phyloP scores from a whole-genome alignment of 257 asterid species.

The Coffea eugenioides region DNA sequence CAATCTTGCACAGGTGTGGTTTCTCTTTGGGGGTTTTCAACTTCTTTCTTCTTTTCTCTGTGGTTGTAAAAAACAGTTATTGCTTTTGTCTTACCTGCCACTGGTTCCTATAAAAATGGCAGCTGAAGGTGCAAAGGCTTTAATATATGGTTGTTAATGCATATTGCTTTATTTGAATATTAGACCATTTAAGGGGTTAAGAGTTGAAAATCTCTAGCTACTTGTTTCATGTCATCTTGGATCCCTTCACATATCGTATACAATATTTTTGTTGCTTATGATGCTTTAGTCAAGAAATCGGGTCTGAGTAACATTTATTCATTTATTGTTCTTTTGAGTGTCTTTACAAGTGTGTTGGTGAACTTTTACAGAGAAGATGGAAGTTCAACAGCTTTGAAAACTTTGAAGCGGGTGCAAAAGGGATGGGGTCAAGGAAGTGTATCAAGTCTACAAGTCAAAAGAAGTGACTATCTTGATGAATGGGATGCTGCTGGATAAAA shows the following conservation, averaged over 20 bases:
- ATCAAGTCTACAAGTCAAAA: conserved; percentile 33
- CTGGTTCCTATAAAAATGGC: too few species aligned
- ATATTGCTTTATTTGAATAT: not conserved
- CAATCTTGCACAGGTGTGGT: conserved; percentile 69
- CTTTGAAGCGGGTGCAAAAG: conserved; percentile 74
- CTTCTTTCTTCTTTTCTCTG: conserved; percentile 6
- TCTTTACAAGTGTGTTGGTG: not conserved
- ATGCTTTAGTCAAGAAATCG: not conserved
- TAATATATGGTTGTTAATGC: not conserved
- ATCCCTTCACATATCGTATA: not conserved
- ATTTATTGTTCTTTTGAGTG: conserved; percentile 11
- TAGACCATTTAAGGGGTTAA: not conserved
- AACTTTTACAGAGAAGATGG: conserved; percentile 73
- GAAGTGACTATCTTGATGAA: conserved; percentile 41
- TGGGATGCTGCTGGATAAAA: conserved; percentile 10
- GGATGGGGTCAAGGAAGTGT: conserved; percentile 84
- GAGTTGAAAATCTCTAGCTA: not conserved
- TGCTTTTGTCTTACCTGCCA: too few species aligned
- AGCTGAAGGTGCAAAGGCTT: not conserved
- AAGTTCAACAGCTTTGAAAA: conserved; percentile 71
- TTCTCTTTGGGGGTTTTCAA: conserved; percentile 1
- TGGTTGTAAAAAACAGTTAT: not conserved
- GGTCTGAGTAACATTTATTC: not conserved
- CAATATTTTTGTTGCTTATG: not conserved
- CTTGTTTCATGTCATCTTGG: not conserved